Percentiles rank a stretch among this genome's conserved stretches.
These are phyloP conservation scores for Tardiomyces depauwii DNA, from an alignment of 1,139 yeast species.

Conservation along the genomic window DNA sequence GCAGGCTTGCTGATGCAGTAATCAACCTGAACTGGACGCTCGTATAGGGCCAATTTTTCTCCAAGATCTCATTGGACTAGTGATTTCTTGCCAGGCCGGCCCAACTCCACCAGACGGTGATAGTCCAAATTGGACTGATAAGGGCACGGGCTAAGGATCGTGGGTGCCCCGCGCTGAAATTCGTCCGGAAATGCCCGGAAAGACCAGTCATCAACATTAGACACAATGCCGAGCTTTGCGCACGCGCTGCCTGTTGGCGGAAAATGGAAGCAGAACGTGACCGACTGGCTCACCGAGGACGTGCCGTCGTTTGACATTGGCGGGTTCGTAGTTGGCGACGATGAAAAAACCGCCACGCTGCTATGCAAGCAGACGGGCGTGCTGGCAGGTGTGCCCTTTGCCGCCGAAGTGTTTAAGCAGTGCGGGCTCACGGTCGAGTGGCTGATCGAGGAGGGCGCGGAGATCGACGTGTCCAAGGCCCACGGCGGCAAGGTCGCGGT, in stretches of 20 bases:
- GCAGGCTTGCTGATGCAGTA: no score
- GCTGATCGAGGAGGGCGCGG: slow-evolving; percentile 55
- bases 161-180: no score
- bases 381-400: slow-evolving; percentile 85
- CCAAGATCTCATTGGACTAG: no score
- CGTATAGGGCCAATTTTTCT: no score
- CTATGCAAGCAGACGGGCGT: slow-evolving; percentile 75
- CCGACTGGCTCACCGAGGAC: slow-evolving; percentile 72
- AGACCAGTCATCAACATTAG: no score
- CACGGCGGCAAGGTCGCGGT: slow-evolving; percentile 46
- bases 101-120: no score
- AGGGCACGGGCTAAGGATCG: no score
- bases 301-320: slow-evolving; percentile 93
- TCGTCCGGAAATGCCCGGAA: no score
- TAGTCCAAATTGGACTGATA: no score
- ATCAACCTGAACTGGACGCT: no score
- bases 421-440: slow-evolving; percentile 63
- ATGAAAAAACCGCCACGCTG: slow-evolving; percentile 57
- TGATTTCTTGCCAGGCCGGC: no score
- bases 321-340: slow-evolving; percentile 85
- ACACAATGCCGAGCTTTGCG: background rate
- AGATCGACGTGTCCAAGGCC: slow-evolving; percentile 33
- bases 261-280: slow-evolving; percentile 66
- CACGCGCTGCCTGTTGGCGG: slow-evolving; percentile 59
- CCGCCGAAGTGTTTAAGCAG: slow-evolving; percentile 72